Evolutionary conservation across 2,329 filamentous ascomycete species (phyloP).

Genomic region (Pyrenophora tritici-repentis): DNA sequence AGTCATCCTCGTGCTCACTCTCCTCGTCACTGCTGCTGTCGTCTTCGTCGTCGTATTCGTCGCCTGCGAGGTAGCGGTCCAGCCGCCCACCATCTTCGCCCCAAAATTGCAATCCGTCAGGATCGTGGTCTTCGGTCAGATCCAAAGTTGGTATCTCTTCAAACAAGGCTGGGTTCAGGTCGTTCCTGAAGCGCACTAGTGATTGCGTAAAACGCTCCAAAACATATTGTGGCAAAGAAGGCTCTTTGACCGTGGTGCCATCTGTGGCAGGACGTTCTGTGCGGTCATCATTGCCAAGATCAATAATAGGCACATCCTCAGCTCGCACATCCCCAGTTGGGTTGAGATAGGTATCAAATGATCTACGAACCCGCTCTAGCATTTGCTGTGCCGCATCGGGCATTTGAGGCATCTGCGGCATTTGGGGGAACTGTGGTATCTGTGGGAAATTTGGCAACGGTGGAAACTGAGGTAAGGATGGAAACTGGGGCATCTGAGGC

Average conservation of each 20-base stretch:
- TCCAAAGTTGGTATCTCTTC: slow-evolving; percentile 43
- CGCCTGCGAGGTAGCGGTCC: slow-evolving; percentile 28
- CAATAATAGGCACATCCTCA: slow-evolving; percentile 44
- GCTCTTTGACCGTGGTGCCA: slow-evolving; percentile 43
- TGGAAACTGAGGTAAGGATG: slow-evolving; percentile 38
- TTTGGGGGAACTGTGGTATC: slow-evolving; percentile 28
- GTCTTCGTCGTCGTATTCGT: slow-evolving; percentile 38
- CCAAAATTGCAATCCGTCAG: slow-evolving; percentile 42
- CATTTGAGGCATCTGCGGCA: slow-evolving; percentile 36
- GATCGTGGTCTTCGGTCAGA: slow-evolving; percentile 32
- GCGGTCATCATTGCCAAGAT: slow-evolving; percentile 44
- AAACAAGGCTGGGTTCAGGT: slow-evolving; percentile 44
- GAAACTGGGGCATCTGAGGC: slow-evolving; percentile 40
- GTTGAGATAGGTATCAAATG: slow-evolving; percentile 53
- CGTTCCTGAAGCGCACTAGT: slow-evolving; percentile 53
- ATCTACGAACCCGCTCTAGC: slow-evolving; percentile 44
- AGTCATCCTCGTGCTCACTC: slow-evolving; percentile 41
- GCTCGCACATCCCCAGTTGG: slow-evolving; percentile 40
- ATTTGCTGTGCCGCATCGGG: slow-evolving; percentile 43
- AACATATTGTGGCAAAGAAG: slow-evolving; percentile 53
- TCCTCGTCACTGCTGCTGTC: slow-evolving; percentile 44
- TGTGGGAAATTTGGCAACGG: slow-evolving; percentile 39
- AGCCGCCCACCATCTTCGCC: slow-evolving; percentile 37
- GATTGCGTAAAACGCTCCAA: slow-evolving; percentile 53
- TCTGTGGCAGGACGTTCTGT: slow-evolving; percentile 43